Conservation (phyloP, 371 early-diverging fungal genomes). For the Lichtheimia hyalospora region DNA sequence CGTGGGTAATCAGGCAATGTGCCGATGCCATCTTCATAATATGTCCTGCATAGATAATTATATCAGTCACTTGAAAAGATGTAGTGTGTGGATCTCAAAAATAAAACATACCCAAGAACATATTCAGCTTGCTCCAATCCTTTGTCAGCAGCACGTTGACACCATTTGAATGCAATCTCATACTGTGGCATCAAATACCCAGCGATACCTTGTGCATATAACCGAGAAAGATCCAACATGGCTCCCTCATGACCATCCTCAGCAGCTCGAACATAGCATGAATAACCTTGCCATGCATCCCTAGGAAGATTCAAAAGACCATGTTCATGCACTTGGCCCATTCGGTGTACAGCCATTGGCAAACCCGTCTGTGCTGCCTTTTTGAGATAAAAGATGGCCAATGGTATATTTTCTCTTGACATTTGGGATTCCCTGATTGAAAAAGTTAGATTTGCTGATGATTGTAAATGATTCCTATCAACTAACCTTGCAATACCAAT, state of each 20-base stretch:
- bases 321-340: slow-evolving; percentile 18
- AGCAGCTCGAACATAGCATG: slow-evolving; percentile 18
- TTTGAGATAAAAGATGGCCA: slow-evolving; percentile 17
- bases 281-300: slow-evolving; percentile 11
- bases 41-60: slow-evolving; percentile 17
- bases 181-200: slow-evolving; percentile 13
- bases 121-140: slow-evolving; percentile 26
- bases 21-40: slow-evolving; percentile 42
- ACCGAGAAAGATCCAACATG: slow-evolving; percentile 18
- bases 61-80: no score
- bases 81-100: no score
- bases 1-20: slow-evolving; percentile 23
- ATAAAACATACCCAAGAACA: slow-evolving; percentile 15
- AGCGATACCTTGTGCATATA: slow-evolving; percentile 20
- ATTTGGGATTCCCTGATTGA: slow-evolving; percentile 7
- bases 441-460: background rate
- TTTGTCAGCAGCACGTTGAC: slow-evolving; percentile 22
- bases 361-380: slow-evolving; percentile 15
- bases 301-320: slow-evolving; percentile 16
- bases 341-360: slow-evolving; percentile 16
- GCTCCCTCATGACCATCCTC: slow-evolving; percentile 19
- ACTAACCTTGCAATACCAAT: slow-evolving; percentile 15
- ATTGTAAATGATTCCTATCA: no score
- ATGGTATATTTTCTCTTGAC: slow-evolving; percentile 7
- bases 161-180: slow-evolving; percentile 26